Base-by-base conservation (phyloP, 2,329 filamentous ascomycete species). In the Paecilomyces fulvus region DNA sequence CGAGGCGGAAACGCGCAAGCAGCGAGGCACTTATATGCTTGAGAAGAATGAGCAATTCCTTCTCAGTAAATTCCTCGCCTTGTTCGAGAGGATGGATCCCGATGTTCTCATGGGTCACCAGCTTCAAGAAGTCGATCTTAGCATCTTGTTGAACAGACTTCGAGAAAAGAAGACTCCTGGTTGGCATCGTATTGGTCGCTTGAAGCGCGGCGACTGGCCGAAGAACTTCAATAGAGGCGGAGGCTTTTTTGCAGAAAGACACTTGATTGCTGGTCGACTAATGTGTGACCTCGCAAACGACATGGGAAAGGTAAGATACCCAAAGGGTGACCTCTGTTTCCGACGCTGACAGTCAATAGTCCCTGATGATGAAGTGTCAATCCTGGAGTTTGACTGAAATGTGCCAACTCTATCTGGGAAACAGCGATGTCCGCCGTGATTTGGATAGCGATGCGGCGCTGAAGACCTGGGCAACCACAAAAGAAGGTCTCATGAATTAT, bases 331-430 rank as follows among this genome's bases (percentile, higher is more conserved):
- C 10, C 17, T 33, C 28, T 9, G 23, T 31, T 31, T 14, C 23
- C 28, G 43, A 46, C 55, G 53, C 68, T 75, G 55, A 74, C 60
- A 49, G 5, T 49, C 3, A 49, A 49, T 64, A 79, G 78, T 96
- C 92, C 10, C 83, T 91, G 62, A 97, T 97, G 92, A 86, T 83
- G 65, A 96, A 95, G 75, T 99, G 94, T 72, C 92, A 96, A 73
- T 95, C 92, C 2, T 99, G 94, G 94, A 96, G 89, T 71, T 80
- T 99, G 72, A 95, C 92, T 1, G 94, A 99, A 73, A 99, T 99
- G 92, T 95, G 91, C 71, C 89, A 87, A 61, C 81, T 97, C 14
- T 95, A 96, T 63, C 85, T 99, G 4, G 81, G 85, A 30, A 83
- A 83, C 25, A 83, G 84, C 56, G 87, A 87, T 67, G 79, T 79